These are phyloP conservation scores for Gillenia trifoliata DNA, from an alignment of 306 rosid genomes.

Conservation along the genomic window DNA sequence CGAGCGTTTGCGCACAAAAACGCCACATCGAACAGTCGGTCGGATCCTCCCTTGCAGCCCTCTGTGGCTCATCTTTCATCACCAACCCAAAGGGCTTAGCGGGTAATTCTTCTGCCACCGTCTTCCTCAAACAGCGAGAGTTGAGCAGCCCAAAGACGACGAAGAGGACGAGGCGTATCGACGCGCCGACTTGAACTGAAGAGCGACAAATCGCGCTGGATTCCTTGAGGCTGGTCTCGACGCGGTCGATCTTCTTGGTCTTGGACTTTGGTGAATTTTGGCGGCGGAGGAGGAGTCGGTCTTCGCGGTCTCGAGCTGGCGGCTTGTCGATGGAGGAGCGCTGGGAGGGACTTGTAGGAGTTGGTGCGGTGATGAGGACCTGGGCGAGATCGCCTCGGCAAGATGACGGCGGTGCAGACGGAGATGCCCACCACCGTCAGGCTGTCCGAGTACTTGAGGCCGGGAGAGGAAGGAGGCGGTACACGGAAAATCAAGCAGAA, in stretches of 20 bases:
- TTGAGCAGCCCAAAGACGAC: conserved; percentile 88
- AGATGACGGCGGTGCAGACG: conserved; percentile 82
- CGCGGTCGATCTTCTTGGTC: conserved; percentile 95
- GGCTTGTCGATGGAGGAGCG: conserved; percentile 96
- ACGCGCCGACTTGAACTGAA: conserved; percentile 99
- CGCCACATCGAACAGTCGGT: conserved; percentile 98
- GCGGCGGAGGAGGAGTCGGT: conserved; percentile 51
- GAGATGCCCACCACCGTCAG: conserved; percentile 88
- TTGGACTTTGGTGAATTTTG: conserved; percentile 66
- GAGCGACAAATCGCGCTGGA: conserved; percentile 90
- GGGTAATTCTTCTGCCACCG: conserved; percentile 82
- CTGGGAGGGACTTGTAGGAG: conserved; percentile 91
- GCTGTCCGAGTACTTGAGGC: conserved; percentile 74
- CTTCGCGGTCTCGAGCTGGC: conserved; percentile 96
- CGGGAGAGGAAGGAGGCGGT: conserved; percentile 43
- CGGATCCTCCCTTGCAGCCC: conserved; percentile 76
- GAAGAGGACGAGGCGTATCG: conserved; percentile 90
- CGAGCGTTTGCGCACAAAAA: conserved; percentile 88
- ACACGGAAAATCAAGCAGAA: conserved; percentile 19
- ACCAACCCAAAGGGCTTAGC: conserved; percentile 73
- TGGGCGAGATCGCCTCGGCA: conserved; percentile 99
- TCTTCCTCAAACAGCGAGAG: conserved; percentile 90
- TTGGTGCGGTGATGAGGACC: conserved; percentile 88
- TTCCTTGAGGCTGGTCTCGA: conserved; percentile 91
- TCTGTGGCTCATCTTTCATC: conserved; percentile 96